Evolutionary conservation across 495 filamentous ascomycete species (phyloP).

Genomic region (Xylaria longipes): DNA sequence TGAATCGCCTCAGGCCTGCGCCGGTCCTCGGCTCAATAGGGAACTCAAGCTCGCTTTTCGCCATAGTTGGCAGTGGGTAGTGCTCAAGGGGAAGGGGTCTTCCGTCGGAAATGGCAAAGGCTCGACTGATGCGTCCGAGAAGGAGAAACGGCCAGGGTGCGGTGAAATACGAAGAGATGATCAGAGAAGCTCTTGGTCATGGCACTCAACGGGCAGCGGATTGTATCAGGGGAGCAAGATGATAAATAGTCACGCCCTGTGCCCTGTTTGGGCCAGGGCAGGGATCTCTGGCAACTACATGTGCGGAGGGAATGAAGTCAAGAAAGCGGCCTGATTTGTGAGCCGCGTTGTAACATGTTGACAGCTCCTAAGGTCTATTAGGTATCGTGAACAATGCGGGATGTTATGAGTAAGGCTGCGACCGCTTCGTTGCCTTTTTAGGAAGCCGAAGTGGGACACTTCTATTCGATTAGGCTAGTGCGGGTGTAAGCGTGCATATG

Average conservation of each 20-base stretch:
- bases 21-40: conserved; percentile 11
- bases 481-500: background rate
- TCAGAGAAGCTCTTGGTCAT: background rate
- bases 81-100: background rate
- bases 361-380: background rate
- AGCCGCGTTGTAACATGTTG: background rate
- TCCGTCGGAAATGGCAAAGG: background rate
- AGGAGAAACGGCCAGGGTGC: background rate
- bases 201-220: background rate
- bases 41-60: background rate
- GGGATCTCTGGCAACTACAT: background rate
- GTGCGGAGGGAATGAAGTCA: background rate
- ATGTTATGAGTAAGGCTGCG: background rate
- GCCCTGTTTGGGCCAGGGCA: background rate
- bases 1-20: conserved; percentile 33
- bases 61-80: background rate
- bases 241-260: background rate
- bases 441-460: background rate
- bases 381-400: background rate
- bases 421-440: background rate
- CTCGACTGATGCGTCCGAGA: background rate
- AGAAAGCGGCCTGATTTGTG: conserved; percentile 2
- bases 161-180: background rate
- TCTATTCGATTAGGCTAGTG: background rate
- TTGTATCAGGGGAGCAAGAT: background rate